A percentile compares a stretch with the other conserved stretches of the same genome.
Evolutionary conservation across 2,329 filamentous ascomycete species (phyloP).

Genomic region (Paecilomyces niveus): DNA sequence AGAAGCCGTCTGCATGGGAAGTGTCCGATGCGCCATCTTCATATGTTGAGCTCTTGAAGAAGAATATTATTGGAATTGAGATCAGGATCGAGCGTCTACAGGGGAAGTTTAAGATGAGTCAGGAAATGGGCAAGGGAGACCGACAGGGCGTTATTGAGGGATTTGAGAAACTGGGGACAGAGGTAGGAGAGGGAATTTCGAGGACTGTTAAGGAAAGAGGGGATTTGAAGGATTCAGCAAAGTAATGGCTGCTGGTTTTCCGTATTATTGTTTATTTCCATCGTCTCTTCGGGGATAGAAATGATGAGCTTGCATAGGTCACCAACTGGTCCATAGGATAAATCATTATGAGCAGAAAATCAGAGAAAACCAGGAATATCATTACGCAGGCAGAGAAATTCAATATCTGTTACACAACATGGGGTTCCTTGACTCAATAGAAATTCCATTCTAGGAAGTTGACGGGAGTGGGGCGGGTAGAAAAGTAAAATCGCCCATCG

Average conservation of each 20-base stretch:
- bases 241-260: background rate
- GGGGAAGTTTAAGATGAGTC: slow-evolving; percentile 63
- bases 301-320: too few species aligned
- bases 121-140: slow-evolving; percentile 50
- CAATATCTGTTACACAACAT: too few species aligned
- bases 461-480: background rate
- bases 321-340: too few species aligned
- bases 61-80: slow-evolving; percentile 55
- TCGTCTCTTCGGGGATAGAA: too few species aligned
- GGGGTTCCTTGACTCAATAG: background rate
- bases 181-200: slow-evolving; percentile 29
- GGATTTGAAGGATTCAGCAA: slow-evolving; percentile 12
- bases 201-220: slow-evolving; percentile 25
- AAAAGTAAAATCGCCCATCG: background rate
- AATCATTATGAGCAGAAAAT: too few species aligned
- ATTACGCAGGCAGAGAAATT: too few species aligned
- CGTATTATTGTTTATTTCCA: too few species aligned
- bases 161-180: slow-evolving; percentile 41
- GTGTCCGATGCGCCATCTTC: slow-evolving; percentile 52
- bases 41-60: slow-evolving; percentile 53
- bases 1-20: slow-evolving; percentile 52
- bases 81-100: slow-evolving; percentile 49
- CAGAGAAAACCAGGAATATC: too few species aligned
- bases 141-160: slow-evolving; percentile 51
- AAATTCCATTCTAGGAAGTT: background rate